Base-by-base conservation (phyloP, 306 rosid genomes). In the Rosa multiflora region DNA sequence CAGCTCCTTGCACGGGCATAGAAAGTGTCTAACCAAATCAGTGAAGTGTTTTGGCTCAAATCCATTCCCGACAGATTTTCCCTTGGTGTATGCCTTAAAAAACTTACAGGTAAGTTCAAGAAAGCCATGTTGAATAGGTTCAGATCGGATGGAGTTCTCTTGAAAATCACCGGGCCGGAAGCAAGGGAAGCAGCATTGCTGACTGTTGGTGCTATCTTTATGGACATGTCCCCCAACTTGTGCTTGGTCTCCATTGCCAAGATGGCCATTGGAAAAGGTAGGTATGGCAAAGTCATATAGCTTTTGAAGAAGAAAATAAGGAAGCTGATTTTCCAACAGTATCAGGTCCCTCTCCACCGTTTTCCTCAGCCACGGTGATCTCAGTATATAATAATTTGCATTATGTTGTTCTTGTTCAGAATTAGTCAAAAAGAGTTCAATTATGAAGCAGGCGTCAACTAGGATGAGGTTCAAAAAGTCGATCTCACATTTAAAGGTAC, bases 261-360 rank as follows among this genome's bases (percentile, higher is more conserved):
- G 46, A 43, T 43, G 46, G 1, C 46, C 51, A 8, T 44, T 42
- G 2, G 53, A 21, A 66, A 20, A 32, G 8, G 2, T 4, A 17
- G 37, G 14, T 2, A 6, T 15, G 12, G 69, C n/a, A 39, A 49
- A 26, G 0, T 66, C 12, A 1, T 84, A 91, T 2, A 91, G 62
- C 0, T 80, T 8, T 9, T 10, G n/a, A 1, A 91, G 83, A 4
- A 89, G 73, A 47, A 74, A 85, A 43, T 82, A 82, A 0, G 92
- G 96, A 40, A 91, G 71, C 39, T 87, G 96, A 48, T 91, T 91
- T 26, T 91, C 93, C 3, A 91, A 78, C 6, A 91, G 15, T 1
- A 89, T 39, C 85, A 89, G 48, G n/a, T 89, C 96, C 29, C 75
- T 79, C 68, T 78, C 26, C 7, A 89, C 63, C 32, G 20, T 72